Percentiles rank a stretch among this genome's conserved stretches.
Conservation (phyloP, 768 basidiomycete genomes). For the Ramaria sp. region DNA sequence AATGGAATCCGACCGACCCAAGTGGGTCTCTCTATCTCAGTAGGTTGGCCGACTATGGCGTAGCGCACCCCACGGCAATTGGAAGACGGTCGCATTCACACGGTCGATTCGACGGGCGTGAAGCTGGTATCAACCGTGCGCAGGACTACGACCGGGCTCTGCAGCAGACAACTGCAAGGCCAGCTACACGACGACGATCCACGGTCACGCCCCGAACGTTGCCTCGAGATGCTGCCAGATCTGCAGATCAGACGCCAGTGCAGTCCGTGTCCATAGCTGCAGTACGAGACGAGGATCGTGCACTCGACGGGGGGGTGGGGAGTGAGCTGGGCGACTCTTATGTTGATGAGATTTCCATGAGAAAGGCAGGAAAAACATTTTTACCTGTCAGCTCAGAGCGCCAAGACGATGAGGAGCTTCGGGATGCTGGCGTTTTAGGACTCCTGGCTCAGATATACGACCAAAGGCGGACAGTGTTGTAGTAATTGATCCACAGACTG, state of each 20-base stretch:
- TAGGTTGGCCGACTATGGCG: constrained; percentile 62
- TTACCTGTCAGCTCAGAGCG: constrained; percentile 23
- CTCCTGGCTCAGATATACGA: constrained; percentile 78
- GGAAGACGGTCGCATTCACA: background rate
- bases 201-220: constrained; percentile 35
- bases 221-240: constrained; percentile 19
- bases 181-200: background rate
- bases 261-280: constrained; percentile 37
- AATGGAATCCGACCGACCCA: constrained; percentile 90
- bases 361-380: constrained; percentile 25
- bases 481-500: background rate
- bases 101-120: constrained; percentile 12
- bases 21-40: constrained; percentile 84
- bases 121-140: constrained; percentile 32
- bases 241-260: constrained; percentile 14
- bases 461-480: constrained; percentile 14
- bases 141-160: constrained; percentile 70
- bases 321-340: constrained; percentile 65
- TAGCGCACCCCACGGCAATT: background rate
- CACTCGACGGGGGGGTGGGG: constrained; percentile 43
- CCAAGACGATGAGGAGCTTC: constrained; percentile 47
- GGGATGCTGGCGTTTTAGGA: constrained; percentile 79
- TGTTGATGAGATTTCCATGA: constrained; percentile 45
- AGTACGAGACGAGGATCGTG: constrained; percentile 38
- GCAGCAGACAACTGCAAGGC: constrained; percentile 36